Conservation (phyloP, 2,329 filamentous ascomycete species). For the Fusarium albidum region DNA sequence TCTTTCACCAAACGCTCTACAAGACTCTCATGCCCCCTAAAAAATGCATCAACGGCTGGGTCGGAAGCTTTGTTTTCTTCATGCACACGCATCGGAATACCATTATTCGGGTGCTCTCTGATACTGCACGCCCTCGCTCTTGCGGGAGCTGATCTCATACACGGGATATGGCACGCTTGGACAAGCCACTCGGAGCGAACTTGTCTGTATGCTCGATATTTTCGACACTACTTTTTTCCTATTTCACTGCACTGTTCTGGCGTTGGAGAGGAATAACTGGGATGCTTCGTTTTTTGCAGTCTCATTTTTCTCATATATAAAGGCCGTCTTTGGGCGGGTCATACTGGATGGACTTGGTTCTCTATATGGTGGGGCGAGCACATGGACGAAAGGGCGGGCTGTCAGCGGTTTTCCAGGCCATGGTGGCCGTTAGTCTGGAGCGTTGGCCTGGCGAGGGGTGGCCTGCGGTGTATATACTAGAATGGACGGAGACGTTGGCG, state of each 20-base stretch:
- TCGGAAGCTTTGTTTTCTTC: constrained; percentile 29
- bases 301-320: constrained; percentile 15
- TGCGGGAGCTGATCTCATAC: constrained; percentile 1
- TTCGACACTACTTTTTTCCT: constrained; percentile 21
- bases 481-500: constrained; percentile 24
- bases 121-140: constrained; percentile 14
- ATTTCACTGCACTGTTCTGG: constrained; percentile 27
- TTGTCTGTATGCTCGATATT: constrained; percentile 27
- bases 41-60: constrained; percentile 12
- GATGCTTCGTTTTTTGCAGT: constrained; percentile 18
- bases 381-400: constrained; percentile 21
- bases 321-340: constrained; percentile 7
- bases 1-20: constrained; percentile 13
- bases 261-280: constrained; percentile 31
- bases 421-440: constrained; percentile 19
- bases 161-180: constrained; percentile 19
- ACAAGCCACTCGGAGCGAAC: constrained; percentile 21
- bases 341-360: constrained; percentile 9
- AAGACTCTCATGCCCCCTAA: constrained; percentile 4
- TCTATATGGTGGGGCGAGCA: constrained; percentile 11
- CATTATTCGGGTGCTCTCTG: constrained; percentile 24
- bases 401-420: constrained; percentile 20
- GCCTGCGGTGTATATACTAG: constrained; percentile 34
- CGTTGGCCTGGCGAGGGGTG: constrained; percentile 21
- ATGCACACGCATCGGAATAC: constrained; percentile 21